Base-by-base conservation (phyloP, 768 basidiomycete genomes). In the Naganishia kalamii region DNA sequence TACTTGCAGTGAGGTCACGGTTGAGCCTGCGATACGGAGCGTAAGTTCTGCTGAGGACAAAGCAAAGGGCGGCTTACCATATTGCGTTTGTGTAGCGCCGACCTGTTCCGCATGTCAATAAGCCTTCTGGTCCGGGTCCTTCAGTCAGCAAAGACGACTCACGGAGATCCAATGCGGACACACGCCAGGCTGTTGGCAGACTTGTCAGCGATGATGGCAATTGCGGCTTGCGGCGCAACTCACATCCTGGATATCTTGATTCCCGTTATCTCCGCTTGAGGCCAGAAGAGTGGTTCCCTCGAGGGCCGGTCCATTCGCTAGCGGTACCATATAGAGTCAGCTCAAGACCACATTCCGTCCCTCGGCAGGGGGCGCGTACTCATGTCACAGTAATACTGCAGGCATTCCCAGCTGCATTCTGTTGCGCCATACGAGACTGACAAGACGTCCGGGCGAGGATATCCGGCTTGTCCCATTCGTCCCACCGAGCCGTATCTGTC, bases 231-330 rank as follows among this genome's bases (percentile, higher is more conserved):
- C 43, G 19, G 19, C 43, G 13, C 7, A 15, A 33, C 54, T 23
- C 15, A 57, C 54, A 25, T 57, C 54, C 23, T 57, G 54, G n/a
- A 57, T 57, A 37, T 57, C 54, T 21, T 57, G 54, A 27, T 57
- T 27, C 12, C 54, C 54, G 13, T 57, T 57, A 27, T 57, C 54
- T n/a, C 54, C 54, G 27, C 54, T 57, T 11, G 54, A 57, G 21
- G 54, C 54, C 4, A 57, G 11, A 1, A 57, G 13, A 17, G 54
- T 57, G 2, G 54, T 57, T 5, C 54, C 54, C 19, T 57, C 35
- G 4, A 57, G 35, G 17, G 54, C 32, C 2, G 37, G 13, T 3
- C 33, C 54, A n/a, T 40, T 37, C 35, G 54, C 54, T 57, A n/a
- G 21, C 10, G n/a, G 6, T 4, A 6, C 15, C 17, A 37, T 13